Percentiles rank a stretch among this genome's conserved stretches.
Conservation (phyloP, 2,329 filamentous ascomycete species). For the Penicillium expansum region DNA sequence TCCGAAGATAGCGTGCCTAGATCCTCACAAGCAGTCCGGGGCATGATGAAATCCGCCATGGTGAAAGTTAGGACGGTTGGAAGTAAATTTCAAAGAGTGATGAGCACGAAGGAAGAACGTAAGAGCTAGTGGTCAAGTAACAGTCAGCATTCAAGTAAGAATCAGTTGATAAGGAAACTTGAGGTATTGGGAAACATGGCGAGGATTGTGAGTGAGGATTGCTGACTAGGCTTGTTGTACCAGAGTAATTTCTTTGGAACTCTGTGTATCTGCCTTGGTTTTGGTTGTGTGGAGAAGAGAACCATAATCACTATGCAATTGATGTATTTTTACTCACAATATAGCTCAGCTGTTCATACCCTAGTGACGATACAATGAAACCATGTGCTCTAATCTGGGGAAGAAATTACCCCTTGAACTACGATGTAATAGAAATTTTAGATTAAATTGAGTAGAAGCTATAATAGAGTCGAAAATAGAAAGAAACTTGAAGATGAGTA, state of each 20-base stretch:
- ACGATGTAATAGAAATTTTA: not conserved
- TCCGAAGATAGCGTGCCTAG: not conserved
- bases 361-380: not conserved
- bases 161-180: not conserved
- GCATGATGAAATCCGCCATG: not conserved
- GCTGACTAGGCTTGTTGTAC: not conserved
- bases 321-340: not conserved
- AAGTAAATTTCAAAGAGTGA: too few species aligned
- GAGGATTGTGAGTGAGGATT: not conserved
- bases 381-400: not conserved
- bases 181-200: not conserved
- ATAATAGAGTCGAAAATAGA: too few species aligned
- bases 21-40: not conserved
- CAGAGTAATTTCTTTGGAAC: not conserved
- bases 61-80: not conserved
- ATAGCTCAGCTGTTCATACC: not conserved
- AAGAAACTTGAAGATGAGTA: not conserved
- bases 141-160: too few species aligned
- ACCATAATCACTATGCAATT: not conserved
- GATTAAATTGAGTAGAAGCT: not conserved
- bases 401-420: not conserved
- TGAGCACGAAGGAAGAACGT: not conserved
- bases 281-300: not conserved
- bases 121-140: not conserved
- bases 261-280: not conserved